Conservation (phyloP, 352 stramenopile genomes). For the Globisporangium megalacanthum region DNA sequence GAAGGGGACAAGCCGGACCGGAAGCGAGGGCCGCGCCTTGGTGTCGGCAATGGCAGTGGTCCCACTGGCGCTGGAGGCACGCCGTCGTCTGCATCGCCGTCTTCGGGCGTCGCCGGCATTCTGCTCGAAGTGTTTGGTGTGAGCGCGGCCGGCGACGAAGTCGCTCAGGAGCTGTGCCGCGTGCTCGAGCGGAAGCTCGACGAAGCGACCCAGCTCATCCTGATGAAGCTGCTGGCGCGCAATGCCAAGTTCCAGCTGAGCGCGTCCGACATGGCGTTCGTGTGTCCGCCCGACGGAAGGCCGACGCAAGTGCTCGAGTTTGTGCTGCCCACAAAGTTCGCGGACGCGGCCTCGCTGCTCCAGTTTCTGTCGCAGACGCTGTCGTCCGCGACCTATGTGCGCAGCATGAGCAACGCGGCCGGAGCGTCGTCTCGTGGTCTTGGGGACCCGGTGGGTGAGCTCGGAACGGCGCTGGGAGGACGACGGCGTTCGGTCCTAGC, state of each 20-base stretch:
- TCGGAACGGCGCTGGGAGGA: neutral
- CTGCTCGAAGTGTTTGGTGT: conserved; percentile 82
- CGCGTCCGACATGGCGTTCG: conserved; percentile 62
- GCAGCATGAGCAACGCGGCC: conserved; percentile 30
- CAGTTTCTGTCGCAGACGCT: conserved; percentile 64
- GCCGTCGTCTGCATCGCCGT: neutral
- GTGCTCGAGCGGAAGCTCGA: conserved; percentile 84
- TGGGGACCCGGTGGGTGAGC: conserved; percentile 2
- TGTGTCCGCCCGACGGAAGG: conserved; percentile 46
- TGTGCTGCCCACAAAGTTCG: conserved; percentile 32
- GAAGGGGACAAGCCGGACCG: neutral
- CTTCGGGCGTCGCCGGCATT: conserved; percentile 32
- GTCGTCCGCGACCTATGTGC: conserved; percentile 44
- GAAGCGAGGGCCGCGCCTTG: conserved; percentile 14
- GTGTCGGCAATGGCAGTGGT: neutral
- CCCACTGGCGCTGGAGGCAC: conserved; percentile 1
- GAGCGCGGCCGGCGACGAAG: conserved; percentile 70
- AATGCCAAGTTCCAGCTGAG: conserved; percentile 86
- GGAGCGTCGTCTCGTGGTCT: neutral
- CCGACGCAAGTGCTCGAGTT: conserved; percentile 41
- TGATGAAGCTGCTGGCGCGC: conserved; percentile 83
- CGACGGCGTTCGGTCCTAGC: conserved; percentile 6
- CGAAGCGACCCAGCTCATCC: conserved; percentile 75
- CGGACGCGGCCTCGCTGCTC: conserved; percentile 30
- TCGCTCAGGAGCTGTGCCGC: conserved; percentile 77